Evolutionary conservation across 306 rosid genomes (phyloP).

Genomic region (Cicer chorassanicum): DNA sequence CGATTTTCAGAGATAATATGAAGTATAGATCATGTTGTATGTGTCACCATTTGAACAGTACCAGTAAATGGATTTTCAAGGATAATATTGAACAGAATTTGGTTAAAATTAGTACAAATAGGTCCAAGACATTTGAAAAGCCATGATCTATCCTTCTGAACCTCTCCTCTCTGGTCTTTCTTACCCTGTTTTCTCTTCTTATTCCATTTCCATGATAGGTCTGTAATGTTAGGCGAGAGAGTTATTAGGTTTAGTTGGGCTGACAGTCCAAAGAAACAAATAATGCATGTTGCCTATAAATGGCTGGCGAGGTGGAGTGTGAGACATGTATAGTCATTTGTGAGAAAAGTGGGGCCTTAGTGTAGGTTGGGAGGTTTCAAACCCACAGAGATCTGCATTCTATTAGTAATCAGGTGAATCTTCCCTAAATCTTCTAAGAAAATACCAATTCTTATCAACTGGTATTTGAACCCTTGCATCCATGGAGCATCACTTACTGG

Average conservation of each 20-base stretch:
- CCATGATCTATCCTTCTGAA: neutral
- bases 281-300: neutral
- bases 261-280: neutral
- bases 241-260: constrained; percentile 22
- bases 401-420: neutral
- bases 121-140: neutral
- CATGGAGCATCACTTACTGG: neutral
- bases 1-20: neutral
- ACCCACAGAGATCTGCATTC: neutral
- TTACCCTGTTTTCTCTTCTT: neutral
- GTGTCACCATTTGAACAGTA: constrained; percentile 10
- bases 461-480: neutral
- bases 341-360: neutral
- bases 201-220: neutral
- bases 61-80: constrained; percentile 13
- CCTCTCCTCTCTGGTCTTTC: constrained; percentile 8
- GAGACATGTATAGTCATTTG: neutral
- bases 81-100: neutral
- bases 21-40: neutral
- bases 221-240: constrained; percentile 16
- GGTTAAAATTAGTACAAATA: neutral
- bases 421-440: constrained; percentile 9
- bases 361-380: neutral
- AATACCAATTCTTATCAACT: neutral
- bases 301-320: neutral